These are phyloP conservation scores for Pontederia crassipes DNA, from an alignment of 176 grass and related monocot species.

Conservation along the genomic window DNA sequence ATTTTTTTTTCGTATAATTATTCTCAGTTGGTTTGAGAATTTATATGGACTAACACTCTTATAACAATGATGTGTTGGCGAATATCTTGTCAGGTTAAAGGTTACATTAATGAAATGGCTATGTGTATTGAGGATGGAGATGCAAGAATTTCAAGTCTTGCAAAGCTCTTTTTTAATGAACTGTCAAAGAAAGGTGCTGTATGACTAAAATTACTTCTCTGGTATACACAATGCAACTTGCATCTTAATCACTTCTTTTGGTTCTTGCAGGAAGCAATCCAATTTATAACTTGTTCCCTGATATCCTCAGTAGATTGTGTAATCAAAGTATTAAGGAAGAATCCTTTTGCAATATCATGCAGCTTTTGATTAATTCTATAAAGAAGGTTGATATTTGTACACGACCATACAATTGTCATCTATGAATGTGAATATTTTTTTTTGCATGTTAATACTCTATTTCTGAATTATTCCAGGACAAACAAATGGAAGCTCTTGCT, in stretches of 20 bases:
- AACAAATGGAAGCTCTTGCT: constrained; percentile 99
- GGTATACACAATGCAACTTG: constrained; percentile 12
- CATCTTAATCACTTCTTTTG: constrained; percentile 24
- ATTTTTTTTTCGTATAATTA: background rate
- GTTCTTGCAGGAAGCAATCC: constrained; percentile 80
- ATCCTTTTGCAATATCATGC: constrained; percentile 76
- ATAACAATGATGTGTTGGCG: too few species aligned
- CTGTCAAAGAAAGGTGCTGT: constrained; percentile 91
- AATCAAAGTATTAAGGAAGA: constrained; percentile 83
- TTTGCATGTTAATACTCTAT: constrained; percentile 12
- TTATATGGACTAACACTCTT: too few species aligned
- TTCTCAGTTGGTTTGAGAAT: background rate
- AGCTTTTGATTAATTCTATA: constrained; percentile 84
- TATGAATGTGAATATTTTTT: constrained; percentile 1
- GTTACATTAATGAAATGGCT: constrained; percentile 97
- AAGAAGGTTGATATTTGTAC: constrained; percentile 52
- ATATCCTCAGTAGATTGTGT: constrained; percentile 82
- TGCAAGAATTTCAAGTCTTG: constrained; percentile 82
- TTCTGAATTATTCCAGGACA: constrained; percentile 48
- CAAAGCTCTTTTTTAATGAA: constrained; percentile 96
- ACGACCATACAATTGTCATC: background rate
- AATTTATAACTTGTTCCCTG: constrained; percentile 97
- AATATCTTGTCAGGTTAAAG: constrained; percentile 61
- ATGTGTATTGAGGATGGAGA: constrained; percentile 75
- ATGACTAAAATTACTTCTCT: constrained; percentile 7